These are phyloP conservation scores for Eucalyptus globulus DNA, from an alignment of 345 rosid species.

Conservation along the genomic window DNA sequence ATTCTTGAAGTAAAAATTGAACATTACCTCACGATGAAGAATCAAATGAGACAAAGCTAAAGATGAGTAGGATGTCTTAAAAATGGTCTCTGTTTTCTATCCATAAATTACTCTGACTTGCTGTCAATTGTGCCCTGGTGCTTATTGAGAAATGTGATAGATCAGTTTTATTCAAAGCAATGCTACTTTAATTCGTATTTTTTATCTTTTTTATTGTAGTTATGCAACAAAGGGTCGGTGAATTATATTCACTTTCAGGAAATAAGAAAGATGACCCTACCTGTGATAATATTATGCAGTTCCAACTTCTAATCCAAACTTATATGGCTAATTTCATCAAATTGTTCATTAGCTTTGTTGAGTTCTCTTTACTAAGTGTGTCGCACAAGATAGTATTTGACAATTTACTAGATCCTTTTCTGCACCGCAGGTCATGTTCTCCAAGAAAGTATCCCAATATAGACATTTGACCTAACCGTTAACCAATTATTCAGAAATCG, in stretches of 20 bases:
- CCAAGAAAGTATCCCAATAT: neutral
- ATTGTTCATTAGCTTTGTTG: neutral
- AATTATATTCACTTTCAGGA: neutral
- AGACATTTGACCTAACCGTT: neutral
- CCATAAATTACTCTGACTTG: neutral
- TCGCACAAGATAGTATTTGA: too few species aligned
- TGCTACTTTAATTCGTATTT: neutral
- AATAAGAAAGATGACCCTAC: neutral
- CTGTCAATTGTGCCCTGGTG: rapidly evolving
- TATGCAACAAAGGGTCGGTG: neutral
- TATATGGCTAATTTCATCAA: too few species aligned
- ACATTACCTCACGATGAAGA: neutral
- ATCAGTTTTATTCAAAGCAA: neutral
- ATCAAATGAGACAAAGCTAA: neutral
- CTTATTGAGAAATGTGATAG: neutral
- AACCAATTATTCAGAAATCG: neutral
- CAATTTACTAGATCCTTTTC: neutral
- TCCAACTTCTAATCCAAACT: neutral
- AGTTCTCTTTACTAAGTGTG: neutral
- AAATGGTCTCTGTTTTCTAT: neutral
- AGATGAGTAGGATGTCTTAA: neutral
- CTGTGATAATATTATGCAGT: neutral
- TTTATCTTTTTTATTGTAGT: neutral
- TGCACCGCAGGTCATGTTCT: neutral
- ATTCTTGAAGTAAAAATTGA: neutral